These are phyloP conservation scores for Lachnellula subtilissima DNA, from an alignment of 2,329 filamentous ascomycete genomes.

Conservation along the genomic window DNA sequence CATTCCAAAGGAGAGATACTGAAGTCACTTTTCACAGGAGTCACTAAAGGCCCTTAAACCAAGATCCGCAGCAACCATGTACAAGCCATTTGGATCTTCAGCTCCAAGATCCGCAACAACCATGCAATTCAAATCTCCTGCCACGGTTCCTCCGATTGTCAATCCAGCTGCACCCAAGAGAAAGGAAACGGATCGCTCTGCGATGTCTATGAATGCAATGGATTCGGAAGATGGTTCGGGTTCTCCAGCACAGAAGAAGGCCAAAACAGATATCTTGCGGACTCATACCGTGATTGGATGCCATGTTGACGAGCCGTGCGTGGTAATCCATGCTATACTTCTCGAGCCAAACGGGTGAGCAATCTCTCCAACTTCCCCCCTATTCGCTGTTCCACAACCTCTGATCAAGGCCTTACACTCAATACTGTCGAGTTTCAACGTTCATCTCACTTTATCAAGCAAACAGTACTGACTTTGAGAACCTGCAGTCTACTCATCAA, in stretches of 20 bases:
- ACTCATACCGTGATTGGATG: background rate
- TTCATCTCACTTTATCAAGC: too few species aligned
- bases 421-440: too few species aligned
- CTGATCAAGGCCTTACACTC: too few species aligned
- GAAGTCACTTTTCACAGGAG: too few species aligned
- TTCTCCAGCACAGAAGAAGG: background rate
- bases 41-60: too few species aligned
- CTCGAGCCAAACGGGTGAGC: background rate
- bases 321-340: background rate
- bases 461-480: too few species aligned
- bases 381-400: too few species aligned
- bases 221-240: background rate
- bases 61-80: too few species aligned
- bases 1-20: too few species aligned
- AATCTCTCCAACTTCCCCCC: too few species aligned
- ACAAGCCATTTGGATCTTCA: too few species aligned
- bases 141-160: background rate
- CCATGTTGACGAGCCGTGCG: background rate
- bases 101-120: background rate
- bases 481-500: background rate
- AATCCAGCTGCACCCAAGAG: background rate
- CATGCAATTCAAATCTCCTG: background rate
- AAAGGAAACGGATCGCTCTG: background rate
- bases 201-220: background rate
- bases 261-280: background rate